phyloP scores from a whole-genome alignment of 805 yeast species.

The Yamadazyma laniorum region DNA sequence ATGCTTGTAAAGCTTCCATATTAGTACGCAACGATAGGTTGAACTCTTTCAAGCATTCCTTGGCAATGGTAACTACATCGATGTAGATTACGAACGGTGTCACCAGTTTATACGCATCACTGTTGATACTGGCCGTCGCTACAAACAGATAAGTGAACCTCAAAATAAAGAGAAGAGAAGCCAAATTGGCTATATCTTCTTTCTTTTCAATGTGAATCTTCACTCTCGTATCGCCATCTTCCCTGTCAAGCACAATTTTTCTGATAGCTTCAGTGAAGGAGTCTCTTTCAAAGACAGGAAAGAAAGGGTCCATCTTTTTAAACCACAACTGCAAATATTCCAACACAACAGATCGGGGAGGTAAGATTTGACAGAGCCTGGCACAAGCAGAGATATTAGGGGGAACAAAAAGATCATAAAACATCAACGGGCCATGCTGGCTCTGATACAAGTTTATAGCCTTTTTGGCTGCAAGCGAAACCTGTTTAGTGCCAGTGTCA shows the following conservation, averaged over 20 bases:
- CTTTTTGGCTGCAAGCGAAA: conserved; percentile 2
- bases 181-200: conserved; percentile 30
- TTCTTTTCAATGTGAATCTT: conserved; percentile 8
- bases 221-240: conserved; percentile 2
- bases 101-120: conserved; percentile 15
- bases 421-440: conserved; percentile 2
- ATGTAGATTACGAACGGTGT: conserved; percentile 40
- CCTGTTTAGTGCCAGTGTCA: conserved; percentile 5
- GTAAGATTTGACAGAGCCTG: conserved; percentile 10
- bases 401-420: conserved; percentile 7
- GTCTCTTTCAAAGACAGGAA: conserved; percentile 60
- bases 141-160: conserved; percentile 36
- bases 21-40: conserved; percentile 44
- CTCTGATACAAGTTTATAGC: conserved; percentile 7
- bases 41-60: conserved; percentile 51
- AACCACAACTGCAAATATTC: conserved; percentile 55
- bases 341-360: conserved; percentile 38
- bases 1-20: conserved; percentile 56
- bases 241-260: conserved; percentile 26
- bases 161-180: conserved; percentile 33
- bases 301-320: conserved; percentile 53
- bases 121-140: neutral
- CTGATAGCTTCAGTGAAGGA: conserved; percentile 40
- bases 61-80: conserved; percentile 43
- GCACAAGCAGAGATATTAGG: conserved; percentile 5